Evolutionary conservation across 345 rosid species (phyloP).

Genomic region (Populus davidiana): DNA sequence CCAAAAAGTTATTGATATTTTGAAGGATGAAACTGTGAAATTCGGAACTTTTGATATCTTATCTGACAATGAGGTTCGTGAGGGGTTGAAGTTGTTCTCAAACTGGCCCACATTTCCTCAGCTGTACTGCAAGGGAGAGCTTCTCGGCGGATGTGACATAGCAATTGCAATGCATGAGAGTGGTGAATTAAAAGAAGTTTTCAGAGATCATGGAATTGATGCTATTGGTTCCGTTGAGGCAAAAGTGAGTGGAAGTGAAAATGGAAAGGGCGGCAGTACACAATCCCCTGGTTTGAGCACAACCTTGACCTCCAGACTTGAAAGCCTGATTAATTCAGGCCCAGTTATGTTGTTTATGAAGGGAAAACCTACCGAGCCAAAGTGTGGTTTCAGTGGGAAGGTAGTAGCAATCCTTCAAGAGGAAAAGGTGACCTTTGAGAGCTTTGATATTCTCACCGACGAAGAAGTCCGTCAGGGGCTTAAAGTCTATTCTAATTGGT

Average conservation of each 20-base stretch:
- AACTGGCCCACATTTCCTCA: conserved; percentile 99
- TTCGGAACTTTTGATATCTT: conserved; percentile 85
- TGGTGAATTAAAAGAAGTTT: conserved; percentile 77
- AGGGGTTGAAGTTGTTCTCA: conserved; percentile 90
- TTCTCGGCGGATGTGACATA: conserved; percentile 93
- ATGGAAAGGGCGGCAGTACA: conserved; percentile 47
- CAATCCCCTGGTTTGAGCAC: conserved; percentile 58
- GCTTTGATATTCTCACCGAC: conserved; percentile 74
- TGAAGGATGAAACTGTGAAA: conserved; percentile 72
- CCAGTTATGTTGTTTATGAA: conserved; percentile 92
- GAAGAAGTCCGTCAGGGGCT: conserved; percentile 92
- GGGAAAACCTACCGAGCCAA: conserved; percentile 84
- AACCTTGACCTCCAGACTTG: conserved; percentile 49
- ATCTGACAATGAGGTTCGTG: conserved; percentile 69
- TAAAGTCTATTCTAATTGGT: conserved; percentile 92
- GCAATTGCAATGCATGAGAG: conserved; percentile 81
- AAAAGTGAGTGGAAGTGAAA: conserved; percentile 22
- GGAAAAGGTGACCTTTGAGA: conserved; percentile 66
- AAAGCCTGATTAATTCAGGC: conserved; percentile 57
- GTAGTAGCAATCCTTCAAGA: conserved; percentile 77
- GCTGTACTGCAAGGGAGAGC: conserved; percentile 90
- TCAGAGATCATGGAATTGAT: conserved; percentile 61
- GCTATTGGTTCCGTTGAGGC: conserved; percentile 15
- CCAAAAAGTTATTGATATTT: conserved; percentile 61
- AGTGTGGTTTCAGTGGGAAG: conserved; percentile 90